phyloP scores from a whole-genome alignment of 192 early-diverging fungal genomes.

The Kappamyces sp. region DNA sequence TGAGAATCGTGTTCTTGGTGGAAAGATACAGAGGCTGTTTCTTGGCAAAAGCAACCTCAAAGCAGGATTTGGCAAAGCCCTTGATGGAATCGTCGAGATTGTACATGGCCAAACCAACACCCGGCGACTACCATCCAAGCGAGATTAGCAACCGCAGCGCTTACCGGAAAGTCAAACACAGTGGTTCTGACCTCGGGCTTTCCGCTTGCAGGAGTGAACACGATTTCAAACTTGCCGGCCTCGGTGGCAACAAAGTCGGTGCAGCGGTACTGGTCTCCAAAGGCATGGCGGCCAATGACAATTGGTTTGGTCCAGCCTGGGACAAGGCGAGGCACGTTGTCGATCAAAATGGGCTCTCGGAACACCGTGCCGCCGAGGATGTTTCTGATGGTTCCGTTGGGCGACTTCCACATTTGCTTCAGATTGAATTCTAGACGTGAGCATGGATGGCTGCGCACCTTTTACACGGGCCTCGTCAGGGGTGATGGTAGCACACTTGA shows the following conservation, averaged over 20 bases:
- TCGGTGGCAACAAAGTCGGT: conserved; percentile 91
- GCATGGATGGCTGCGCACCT: conserved; percentile 26
- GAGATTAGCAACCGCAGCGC: conserved; percentile 51
- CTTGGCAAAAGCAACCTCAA: conserved; percentile 85
- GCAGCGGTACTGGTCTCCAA: conserved; percentile 96
- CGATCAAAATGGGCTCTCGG: conserved; percentile 93
- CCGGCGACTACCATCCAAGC: conserved; percentile 40
- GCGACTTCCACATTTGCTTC: conserved; percentile 98
- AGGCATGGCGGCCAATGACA: conserved; percentile 92
- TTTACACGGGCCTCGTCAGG: conserved; percentile 90
- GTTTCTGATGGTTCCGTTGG: conserved; percentile 95
- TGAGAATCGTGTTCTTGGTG: conserved; percentile 97
- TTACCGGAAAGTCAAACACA: conserved; percentile 78
- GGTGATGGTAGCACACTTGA: conserved; percentile 99
- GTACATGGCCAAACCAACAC: conserved; percentile 96
- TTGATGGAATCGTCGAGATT: conserved; percentile 81
- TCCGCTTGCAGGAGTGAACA: conserved; percentile 82
- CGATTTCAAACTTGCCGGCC: conserved; percentile 85
- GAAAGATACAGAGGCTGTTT: conserved; percentile 90
- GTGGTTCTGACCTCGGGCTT: conserved; percentile 55
- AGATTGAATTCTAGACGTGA: conserved; percentile 72
- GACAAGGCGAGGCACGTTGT: conserved; percentile 85
- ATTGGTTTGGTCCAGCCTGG: conserved; percentile 95
- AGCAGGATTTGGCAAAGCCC: conserved; percentile 93
- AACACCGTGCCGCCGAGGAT: conserved; percentile 96